These are phyloP conservation scores for Cladosporium sp. DNA, from an alignment of 2,329 filamentous ascomycete genomes.

Conservation along the genomic window DNA sequence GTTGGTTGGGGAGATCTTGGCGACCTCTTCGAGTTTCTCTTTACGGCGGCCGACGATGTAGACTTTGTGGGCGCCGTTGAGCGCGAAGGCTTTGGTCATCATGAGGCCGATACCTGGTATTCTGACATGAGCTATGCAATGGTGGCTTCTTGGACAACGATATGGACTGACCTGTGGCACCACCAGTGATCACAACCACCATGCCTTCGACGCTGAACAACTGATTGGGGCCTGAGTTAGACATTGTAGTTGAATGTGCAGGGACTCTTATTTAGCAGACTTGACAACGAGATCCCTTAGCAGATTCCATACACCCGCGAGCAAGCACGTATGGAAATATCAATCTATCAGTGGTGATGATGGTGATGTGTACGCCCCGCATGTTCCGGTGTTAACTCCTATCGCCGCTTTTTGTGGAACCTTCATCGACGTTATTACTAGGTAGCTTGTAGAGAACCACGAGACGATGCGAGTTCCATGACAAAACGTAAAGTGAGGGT, in stretches of 20 bases:
- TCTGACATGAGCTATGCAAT: background rate
- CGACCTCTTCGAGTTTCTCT: conserved; percentile 44
- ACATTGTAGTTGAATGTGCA: too few species aligned
- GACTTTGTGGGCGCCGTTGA: conserved; percentile 48
- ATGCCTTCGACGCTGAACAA: conserved; percentile 52
- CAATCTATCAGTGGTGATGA: background rate
- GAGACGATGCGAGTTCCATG: too few species aligned
- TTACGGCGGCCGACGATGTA: conserved; percentile 51
- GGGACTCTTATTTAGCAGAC: too few species aligned
- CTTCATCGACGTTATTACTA: background rate
- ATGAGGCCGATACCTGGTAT: conserved; percentile 40
- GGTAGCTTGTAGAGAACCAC: too few species aligned
- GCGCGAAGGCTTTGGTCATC: conserved; percentile 42
- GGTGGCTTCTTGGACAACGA: too few species aligned
- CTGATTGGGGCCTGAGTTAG: background rate
- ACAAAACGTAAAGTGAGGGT: too few species aligned
- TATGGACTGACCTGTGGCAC: conserved; percentile 43
- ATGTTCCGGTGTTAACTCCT: background rate
- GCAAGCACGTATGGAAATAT: background rate
- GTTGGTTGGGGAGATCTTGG: conserved; percentile 24
- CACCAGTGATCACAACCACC: conserved; percentile 52
- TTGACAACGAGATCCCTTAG: too few species aligned
- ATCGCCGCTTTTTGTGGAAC: background rate
- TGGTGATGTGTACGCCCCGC: background rate
- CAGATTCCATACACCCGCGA: background rate